phyloP scores from a whole-genome alignment of 2,329 filamentous ascomycete genomes.

The Ceratocystis lukuohia region DNA sequence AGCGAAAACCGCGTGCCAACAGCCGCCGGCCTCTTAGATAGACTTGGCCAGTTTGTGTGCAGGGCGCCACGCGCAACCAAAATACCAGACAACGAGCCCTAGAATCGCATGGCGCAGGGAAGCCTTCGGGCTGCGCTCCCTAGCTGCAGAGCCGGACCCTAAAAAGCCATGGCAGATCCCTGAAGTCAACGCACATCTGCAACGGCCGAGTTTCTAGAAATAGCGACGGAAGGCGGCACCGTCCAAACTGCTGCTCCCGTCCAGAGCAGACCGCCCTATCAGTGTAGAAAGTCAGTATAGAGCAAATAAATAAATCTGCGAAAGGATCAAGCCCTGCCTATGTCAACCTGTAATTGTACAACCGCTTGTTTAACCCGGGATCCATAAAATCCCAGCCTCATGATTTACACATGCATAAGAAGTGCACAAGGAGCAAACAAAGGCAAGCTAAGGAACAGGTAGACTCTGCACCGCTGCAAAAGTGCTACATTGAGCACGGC shows the following conservation, averaged over 20 bases:
- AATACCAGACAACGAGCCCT: neutral
- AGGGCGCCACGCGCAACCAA: neutral
- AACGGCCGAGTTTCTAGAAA: neutral
- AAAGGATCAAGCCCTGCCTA: neutral
- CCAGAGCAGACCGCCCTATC: neutral
- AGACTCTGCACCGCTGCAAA: neutral
- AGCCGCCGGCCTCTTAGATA: neutral
- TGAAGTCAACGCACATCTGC: neutral
- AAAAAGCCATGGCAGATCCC: neutral
- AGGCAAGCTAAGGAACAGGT: neutral
- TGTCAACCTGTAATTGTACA: neutral
- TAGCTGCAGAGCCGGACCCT: neutral
- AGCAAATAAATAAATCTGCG: neutral
- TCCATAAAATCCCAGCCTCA: constrained; percentile 3
- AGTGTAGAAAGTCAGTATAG: neutral
- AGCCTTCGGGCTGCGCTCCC: neutral
- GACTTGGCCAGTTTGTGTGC: neutral
- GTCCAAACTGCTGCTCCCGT: neutral
- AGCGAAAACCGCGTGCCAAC: neutral
- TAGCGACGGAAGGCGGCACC: neutral
- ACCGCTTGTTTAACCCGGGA: neutral
- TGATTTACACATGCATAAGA: constrained; percentile 8
- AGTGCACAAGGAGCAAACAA: neutral
- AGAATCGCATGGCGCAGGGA: neutral
- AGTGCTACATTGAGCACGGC: neutral